Base-by-base conservation (phyloP, 1,284 basidiomycete genomes). In the Sphaerobolus stellatus region DNA sequence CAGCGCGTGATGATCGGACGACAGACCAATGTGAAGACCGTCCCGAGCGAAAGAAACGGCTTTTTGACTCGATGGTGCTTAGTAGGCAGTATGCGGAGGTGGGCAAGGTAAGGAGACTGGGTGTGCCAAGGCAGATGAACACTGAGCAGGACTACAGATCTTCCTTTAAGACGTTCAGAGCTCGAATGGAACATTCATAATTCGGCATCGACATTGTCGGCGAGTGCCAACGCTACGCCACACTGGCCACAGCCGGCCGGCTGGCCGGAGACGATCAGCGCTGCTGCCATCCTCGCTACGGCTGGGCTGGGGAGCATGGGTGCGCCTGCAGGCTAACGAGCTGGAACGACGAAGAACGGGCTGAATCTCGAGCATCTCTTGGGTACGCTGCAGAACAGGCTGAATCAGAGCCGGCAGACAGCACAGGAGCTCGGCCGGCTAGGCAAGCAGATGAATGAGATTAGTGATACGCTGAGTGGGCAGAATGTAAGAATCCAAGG, bases 121-220 rank as follows among this genome's bases (percentile, higher is more conserved):
- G 33, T 7, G 40, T 44, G 20, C 4, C 11, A 13, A 41, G 28
- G 13, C 28, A 24, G 8, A 30, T 48, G 14, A 18, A 48, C 31
- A 43, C n/a, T 50, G 50, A 28, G 31, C 46, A 18, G 52, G 16
- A 34, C 11, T 49, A 9, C 59, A 96, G 92, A 95, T 98, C 70
- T 97, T 78, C 76, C 98, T 99, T 80, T 96, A 94, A 72, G 97
- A 99, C 70, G 92, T 98, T 67, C 96, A 97, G 76, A 95, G 92
- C 57, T 96, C 93, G 1, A 99, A 99, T 63, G 96, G 96, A 4
- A 99, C 97, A 6, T 99, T 99, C 69, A 96, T 99, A 98, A 83
- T 98, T 98, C 68, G 95, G 96, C 58, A 99, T 99, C 68, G 97
- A 99, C 74, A 99, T 99, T 59, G 91, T 98, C 54, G 93, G 93